A percentile compares a stretch with the other conserved stretches of the same genome.
These are phyloP conservation scores for Pelargonium citronellum DNA, from an alignment of 441 rosid genomes.

Conservation along the genomic window DNA sequence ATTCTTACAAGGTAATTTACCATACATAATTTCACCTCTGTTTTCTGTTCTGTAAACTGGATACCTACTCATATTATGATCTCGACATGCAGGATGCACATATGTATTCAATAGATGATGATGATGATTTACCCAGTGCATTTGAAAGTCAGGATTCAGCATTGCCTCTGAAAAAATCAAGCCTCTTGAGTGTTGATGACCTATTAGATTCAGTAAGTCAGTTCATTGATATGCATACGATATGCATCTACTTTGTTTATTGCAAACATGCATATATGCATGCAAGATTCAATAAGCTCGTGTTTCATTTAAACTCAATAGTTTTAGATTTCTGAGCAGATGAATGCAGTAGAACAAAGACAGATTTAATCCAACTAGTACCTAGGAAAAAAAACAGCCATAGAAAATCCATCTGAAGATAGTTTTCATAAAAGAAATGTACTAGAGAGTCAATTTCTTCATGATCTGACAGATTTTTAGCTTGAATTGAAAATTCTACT, in stretches of 20 bases:
- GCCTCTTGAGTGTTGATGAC: slow-evolving; percentile 51
- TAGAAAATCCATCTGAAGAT: background rate
- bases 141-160: slow-evolving; percentile 41
- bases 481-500: background rate
- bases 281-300: background rate
- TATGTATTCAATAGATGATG: slow-evolving; percentile 32
- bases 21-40: slow-evolving; percentile 3
- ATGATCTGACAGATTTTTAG: background rate
- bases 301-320: slow-evolving; percentile 1
- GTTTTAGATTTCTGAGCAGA: background rate
- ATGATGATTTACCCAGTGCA: slow-evolving; percentile 32
- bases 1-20: slow-evolving; percentile 33
- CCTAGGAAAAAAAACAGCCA: background rate
- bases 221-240: background rate
- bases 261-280: background rate
- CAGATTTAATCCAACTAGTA: background rate
- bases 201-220: slow-evolving; percentile 51
- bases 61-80: slow-evolving; percentile 11
- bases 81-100: slow-evolving; percentile 42
- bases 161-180: slow-evolving; percentile 27
- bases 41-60: slow-evolving; percentile 10
- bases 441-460: background rate
- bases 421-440: background rate
- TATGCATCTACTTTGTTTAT: background rate
- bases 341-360: background rate